Evolutionary conservation across 768 basidiomycete species (phyloP), one percentile per base, ranked within the genome.

Genomic region (Pulveroboletus frians): DNA sequence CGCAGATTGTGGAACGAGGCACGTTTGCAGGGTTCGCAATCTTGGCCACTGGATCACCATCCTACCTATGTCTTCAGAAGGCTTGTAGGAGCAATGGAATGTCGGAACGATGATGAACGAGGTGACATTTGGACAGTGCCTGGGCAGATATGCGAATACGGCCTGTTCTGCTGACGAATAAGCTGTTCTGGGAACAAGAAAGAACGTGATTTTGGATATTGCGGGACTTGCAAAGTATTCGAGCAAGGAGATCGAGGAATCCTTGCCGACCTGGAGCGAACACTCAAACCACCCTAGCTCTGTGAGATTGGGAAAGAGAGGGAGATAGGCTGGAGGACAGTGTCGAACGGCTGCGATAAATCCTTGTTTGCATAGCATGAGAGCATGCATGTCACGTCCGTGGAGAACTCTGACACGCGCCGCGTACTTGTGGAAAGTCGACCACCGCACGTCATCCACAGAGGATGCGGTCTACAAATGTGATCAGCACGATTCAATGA

Each of bases 221-320:
- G 37, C 4, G 8, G 53, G 52, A 14, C 52, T 40, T 2, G 50
- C 14, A 27, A 61, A 49, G 31, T 55, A 53, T 34, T 45, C 50
- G 29, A 58, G 35, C 10, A 60, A 42, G 5, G 50, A 52, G 34
- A 63, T 42, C 18, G 43, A 35, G 3, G 55, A 46, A 21, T 57
- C 50, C 10, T 26, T 23, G 17, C 34, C 29, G 11, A 46, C 13
- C 3, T 49, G 39, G 40, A 47, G 23, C 10, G 51, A 43, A 26
- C 9, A 26, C 9, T 53, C 54, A 39, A 41, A 35, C 58, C 63
- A 65, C n/a, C 40, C 40, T 13, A 64, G 32, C 23, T 41, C 30
- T 9, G 27, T 45, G 20, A 58, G 27, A 29, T 56, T 63, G n/a
- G 64, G 61, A 15, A 64, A 53, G 35, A 64, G 57, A 10, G 61